phyloP scores from a whole-genome alignment of 768 basidiomycete species.

The Psilocybe sp. region DNA sequence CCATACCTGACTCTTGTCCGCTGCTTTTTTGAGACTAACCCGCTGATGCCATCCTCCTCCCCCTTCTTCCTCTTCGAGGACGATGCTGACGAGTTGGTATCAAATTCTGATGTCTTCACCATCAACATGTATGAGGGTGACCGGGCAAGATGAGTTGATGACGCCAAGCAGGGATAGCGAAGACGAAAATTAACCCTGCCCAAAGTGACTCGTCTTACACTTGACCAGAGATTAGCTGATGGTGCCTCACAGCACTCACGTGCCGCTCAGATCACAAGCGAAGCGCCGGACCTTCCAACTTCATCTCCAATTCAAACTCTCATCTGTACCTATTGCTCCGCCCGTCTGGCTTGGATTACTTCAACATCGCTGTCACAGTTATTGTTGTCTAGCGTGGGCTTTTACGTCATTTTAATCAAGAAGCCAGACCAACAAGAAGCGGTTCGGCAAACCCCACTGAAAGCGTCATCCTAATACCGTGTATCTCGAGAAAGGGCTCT shows the following conservation, averaged over 20 bases:
- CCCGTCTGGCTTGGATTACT: too few relatives aligned
- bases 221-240: slow-evolving; percentile 9
- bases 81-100: slow-evolving; percentile 22
- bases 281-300: too few relatives aligned
- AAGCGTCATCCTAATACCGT: too few relatives aligned
- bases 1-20: slow-evolving; percentile 74
- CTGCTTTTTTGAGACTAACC: slow-evolving; percentile 57
- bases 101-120: slow-evolving; percentile 35
- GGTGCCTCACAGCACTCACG: not conserved
- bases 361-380: too few relatives aligned
- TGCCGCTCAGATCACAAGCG: too few relatives aligned
- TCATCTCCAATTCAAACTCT: not conserved
- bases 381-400: too few relatives aligned
- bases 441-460: too few relatives aligned
- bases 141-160: not conserved
- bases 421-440: too few relatives aligned
- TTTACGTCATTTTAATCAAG: too few relatives aligned
- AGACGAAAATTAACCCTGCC: not conserved
- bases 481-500: too few relatives aligned
- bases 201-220: slow-evolving; percentile 6
- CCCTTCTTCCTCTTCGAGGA: slow-evolving; percentile 59
- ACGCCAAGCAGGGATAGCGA: not conserved
- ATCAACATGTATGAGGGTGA: slow-evolving; percentile 24
- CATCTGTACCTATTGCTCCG: too few relatives aligned
- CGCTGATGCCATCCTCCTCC: slow-evolving; percentile 53